Evolutionary conservation across 805 yeast species (phyloP).

Genomic region (Starmerella bombi): DNA sequence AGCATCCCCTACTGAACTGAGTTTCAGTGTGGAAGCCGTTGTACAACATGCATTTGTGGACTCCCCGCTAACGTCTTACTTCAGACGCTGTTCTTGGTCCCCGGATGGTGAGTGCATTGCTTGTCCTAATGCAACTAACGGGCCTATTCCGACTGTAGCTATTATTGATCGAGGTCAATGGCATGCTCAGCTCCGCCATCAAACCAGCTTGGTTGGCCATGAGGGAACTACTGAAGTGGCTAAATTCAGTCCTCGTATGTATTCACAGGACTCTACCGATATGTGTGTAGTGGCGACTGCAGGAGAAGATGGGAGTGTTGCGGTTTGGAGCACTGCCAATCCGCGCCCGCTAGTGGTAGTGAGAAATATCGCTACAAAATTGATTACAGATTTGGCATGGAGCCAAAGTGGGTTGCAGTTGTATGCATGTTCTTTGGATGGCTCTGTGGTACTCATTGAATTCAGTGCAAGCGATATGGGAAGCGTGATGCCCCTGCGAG

Average conservation of each 20-base stretch:
- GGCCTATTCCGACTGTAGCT: constrained; percentile 49
- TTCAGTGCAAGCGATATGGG: constrained; percentile 43
- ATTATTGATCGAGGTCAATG: constrained; percentile 52
- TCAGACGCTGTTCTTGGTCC: constrained; percentile 57
- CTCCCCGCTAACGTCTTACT: constrained; percentile 86
- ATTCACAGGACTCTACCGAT: constrained; percentile 13
- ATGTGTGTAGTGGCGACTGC: constrained; percentile 84
- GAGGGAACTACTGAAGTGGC: constrained; percentile 59
- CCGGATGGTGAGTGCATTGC: constrained; percentile 64
- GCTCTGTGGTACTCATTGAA: constrained; percentile 52
- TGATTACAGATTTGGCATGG: constrained; percentile 88
- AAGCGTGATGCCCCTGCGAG: constrained; percentile 44
- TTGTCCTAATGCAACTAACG: constrained; percentile 55
- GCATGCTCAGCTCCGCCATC: constrained; percentile 34
- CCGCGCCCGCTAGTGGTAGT: constrained; percentile 72
- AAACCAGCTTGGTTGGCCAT: constrained; percentile 52
- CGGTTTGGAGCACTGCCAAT: constrained; percentile 71
- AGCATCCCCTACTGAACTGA: constrained; percentile 49
- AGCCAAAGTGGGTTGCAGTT: constrained; percentile 61
- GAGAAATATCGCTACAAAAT: constrained; percentile 55
- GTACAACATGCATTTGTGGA: constrained; percentile 73
- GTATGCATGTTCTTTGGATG: constrained; percentile 74
- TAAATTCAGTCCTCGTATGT: constrained; percentile 37
- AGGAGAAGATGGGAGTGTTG: constrained; percentile 83
- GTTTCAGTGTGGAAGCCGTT: constrained; percentile 75